Conservation (phyloP, 805 yeast genomes). For the Myxozyma nipponensis region DNA sequence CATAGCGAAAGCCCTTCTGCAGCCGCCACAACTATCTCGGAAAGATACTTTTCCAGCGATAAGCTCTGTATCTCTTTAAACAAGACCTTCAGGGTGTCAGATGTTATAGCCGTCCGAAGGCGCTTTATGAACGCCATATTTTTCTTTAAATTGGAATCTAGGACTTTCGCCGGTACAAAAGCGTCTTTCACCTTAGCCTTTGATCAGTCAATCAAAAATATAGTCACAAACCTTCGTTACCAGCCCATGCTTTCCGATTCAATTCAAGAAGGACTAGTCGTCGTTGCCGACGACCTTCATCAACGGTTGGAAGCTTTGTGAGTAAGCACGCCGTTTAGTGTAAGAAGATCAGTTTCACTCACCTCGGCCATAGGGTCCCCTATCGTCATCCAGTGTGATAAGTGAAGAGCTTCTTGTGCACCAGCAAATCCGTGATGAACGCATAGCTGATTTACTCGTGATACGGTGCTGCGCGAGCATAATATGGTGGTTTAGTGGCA, state of each 20-base stretch:
- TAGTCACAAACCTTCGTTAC: conserved; percentile 39
- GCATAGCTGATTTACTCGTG: too few species aligned
- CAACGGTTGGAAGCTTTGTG: conserved; percentile 30
- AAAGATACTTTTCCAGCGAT: conserved; percentile 67
- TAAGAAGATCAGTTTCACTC: background rate
- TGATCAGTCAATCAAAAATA: background rate
- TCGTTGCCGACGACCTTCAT: conserved; percentile 21
- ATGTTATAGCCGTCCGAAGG: conserved; percentile 52
- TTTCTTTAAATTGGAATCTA: conserved; percentile 76
- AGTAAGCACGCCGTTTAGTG: background rate
- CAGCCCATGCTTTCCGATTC: conserved; percentile 54
- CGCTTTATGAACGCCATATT: conserved; percentile 75
- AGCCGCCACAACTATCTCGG: conserved; percentile 62
- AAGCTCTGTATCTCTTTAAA: conserved; percentile 59
- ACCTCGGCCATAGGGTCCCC: background rate
- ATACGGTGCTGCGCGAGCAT: too few species aligned
- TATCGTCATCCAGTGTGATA: too few species aligned
- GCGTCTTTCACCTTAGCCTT: conserved; percentile 15
- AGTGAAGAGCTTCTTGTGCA: too few species aligned
- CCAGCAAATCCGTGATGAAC: too few species aligned
- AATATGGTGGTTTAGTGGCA: too few species aligned
- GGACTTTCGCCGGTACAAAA: conserved; percentile 13
- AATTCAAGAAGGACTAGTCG: conserved; percentile 38
- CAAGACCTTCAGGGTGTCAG: conserved; percentile 48
- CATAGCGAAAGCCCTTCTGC: conserved; percentile 58